phyloP scores from a whole-genome alignment of 768 basidiomycete genomes.

The Tylopilus subfusipes region DNA sequence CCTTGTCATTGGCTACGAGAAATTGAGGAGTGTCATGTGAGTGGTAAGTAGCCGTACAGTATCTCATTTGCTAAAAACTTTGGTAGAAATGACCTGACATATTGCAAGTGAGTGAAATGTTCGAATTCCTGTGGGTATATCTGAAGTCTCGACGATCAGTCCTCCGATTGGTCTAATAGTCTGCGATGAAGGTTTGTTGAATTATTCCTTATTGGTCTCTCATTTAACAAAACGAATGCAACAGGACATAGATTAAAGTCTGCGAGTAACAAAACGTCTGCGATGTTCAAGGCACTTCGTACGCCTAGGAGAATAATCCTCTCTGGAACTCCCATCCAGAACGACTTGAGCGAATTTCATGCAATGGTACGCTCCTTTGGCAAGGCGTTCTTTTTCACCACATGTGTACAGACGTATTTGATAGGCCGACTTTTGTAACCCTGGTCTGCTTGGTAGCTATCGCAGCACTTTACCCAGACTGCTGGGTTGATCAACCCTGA shows the following conservation, averaged over 20 bases:
- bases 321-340: conserved; percentile 96
- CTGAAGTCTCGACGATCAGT: conserved; percentile 35
- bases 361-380: conserved; percentile 68
- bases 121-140: not conserved
- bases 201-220: not conserved
- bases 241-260: conserved; percentile 90
- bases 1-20: conserved; percentile 93
- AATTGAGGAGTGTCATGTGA: conserved; percentile 78
- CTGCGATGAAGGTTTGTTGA: conserved; percentile 81
- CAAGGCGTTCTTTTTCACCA: not conserved
- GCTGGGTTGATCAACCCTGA: not conserved
- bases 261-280: conserved; percentile 83
- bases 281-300: conserved; percentile 75
- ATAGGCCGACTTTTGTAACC: conserved; percentile 92
- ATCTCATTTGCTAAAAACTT: conserved; percentile 1
- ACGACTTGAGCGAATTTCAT: conserved; percentile 93
- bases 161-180: conserved; percentile 92
- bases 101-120: conserved; percentile 52
- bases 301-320: conserved; percentile 82
- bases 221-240: not conserved
- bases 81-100: conserved; percentile 51
- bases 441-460: conserved; percentile 71
- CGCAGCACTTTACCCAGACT: not conserved
- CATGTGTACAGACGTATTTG: not conserved
- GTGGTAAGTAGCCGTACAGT: conserved; percentile 20